phyloP scores from a whole-genome alignment of 345 rosid genomes.

The Citrus sinensis region DNA sequence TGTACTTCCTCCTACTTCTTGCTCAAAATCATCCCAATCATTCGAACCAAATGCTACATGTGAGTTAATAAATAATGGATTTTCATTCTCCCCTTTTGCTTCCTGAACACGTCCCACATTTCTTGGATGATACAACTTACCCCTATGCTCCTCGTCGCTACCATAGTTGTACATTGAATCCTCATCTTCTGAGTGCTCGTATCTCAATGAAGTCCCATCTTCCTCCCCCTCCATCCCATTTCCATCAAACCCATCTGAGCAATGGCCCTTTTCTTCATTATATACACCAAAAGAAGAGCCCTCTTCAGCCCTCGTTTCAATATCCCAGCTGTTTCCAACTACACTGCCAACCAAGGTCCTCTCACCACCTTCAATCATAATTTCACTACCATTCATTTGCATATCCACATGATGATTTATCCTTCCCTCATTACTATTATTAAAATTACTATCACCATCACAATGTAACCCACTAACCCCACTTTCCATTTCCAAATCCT shows the following conservation, averaged over 20 bases:
- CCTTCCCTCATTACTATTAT: not conserved
- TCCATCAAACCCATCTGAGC: constrained; percentile 16
- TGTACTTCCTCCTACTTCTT: constrained; percentile 40
- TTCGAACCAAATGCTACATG: constrained; percentile 82
- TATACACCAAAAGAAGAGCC: constrained; percentile 20
- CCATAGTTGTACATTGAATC: constrained; percentile 57
- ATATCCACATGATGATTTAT: not conserved
- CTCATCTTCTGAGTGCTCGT: constrained; percentile 55
- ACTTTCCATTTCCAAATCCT: constrained; percentile 3
- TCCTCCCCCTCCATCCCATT: constrained; percentile 25
- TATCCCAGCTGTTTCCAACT: not conserved
- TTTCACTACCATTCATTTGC: not conserved
- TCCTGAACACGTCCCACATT: constrained; percentile 17
- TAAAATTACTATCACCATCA: not conserved
- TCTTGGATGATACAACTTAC: constrained; percentile 26
- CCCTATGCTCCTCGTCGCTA: constrained; percentile 44
- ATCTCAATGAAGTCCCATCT: constrained; percentile 34
- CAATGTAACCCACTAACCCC: constrained; percentile 1
- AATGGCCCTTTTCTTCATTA: constrained; percentile 15
- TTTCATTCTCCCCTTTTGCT: constrained; percentile 31
- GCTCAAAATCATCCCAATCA: constrained; percentile 93
- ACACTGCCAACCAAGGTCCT: constrained; percentile 4
- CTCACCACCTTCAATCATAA: constrained; percentile 14
- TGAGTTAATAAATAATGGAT: constrained; percentile 65
- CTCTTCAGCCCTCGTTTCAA: constrained; percentile 12